Evolutionary conservation across 2,329 filamentous ascomycete species (phyloP).

Genomic region (Colletotrichum sidae): DNA sequence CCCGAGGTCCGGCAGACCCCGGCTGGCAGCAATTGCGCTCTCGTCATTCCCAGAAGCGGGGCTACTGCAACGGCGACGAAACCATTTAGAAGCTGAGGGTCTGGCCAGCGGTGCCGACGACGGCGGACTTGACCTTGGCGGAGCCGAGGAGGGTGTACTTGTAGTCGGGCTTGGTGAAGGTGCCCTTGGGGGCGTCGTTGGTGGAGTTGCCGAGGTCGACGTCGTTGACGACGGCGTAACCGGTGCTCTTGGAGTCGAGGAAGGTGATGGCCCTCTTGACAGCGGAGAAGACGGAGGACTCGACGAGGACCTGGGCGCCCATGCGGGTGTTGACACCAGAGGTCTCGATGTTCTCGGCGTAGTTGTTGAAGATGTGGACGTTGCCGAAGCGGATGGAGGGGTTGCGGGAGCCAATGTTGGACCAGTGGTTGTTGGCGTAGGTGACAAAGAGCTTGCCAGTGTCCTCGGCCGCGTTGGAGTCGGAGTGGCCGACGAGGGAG

Average conservation of each 20-base stretch:
- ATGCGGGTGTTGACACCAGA: slow-evolving; percentile 67
- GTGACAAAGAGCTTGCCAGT: slow-evolving; percentile 72
- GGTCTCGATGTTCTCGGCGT: slow-evolving; percentile 54
- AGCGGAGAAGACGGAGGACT: slow-evolving; percentile 63
- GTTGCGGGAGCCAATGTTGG: slow-evolving; percentile 71
- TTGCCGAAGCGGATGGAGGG: slow-evolving; percentile 76
- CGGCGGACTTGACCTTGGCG: slow-evolving; percentile 56
- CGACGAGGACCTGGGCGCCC: slow-evolving; percentile 68
- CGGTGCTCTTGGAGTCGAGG: slow-evolving; percentile 54
- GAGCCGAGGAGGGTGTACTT: slow-evolving; percentile 58
- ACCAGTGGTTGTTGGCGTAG: slow-evolving; percentile 75
- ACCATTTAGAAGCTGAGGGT: slow-evolving; percentile 48
- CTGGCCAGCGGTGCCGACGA: slow-evolving; percentile 53
- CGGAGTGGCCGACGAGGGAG: slow-evolving; percentile 70
- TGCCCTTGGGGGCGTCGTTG: slow-evolving; percentile 62
- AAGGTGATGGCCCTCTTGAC: slow-evolving; percentile 51
- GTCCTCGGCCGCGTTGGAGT: slow-evolving; percentile 69
- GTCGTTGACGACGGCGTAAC: slow-evolving; percentile 55
- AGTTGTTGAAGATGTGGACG: slow-evolving; percentile 68
- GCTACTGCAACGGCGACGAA: background rate
- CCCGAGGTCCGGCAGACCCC: background rate
- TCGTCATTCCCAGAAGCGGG: background rate
- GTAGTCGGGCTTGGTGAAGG: slow-evolving; percentile 65
- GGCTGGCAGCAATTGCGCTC: slow-evolving; percentile 23
- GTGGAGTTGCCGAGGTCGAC: slow-evolving; percentile 56